Base-by-base conservation (phyloP, 108 stramenopile genomes). In the Cyclotella cryptica region DNA sequence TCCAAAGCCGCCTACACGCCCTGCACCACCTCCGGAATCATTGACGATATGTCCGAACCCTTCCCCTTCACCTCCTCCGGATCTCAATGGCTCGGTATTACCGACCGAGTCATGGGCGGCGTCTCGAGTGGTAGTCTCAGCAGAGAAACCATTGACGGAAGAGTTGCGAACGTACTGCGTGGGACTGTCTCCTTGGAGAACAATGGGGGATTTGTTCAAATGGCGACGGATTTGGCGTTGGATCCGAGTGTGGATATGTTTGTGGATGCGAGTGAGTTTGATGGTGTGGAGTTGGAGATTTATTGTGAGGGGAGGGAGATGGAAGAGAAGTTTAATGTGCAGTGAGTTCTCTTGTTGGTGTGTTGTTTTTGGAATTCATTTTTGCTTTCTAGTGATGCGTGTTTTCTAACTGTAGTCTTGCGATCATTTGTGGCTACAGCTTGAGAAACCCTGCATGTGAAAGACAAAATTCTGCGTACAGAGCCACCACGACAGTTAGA, bases 201-300 rank as follows among this genome's bases (percentile, higher is more conserved):
- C 44, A 82, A 89, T 73, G 90, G 89, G 0, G 93, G 90, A 14
- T 93, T 93, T 70, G 67, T 93, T 30, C 93, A 93, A 73, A 93
- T 93, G 93, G 90, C 87, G 12, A 89, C 89, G 6, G 89, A 91
- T 81, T 59, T 93, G 59, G 74, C 88, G 11, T 61, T 77, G 39
- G 87, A 93, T 75, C 88, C 86, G 3, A 39, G 69, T 19, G 71
- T 65, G 27, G 65, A 71, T 40, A 19, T 59, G 28, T 79, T 81
- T 29, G 93, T 93, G 1, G 87, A 93, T 85, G 90, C 87, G 3
- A 83, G 85, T 8, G 58, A 72, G 1, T 93, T 73, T 69, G 88
- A 91, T 69, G 93, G 93, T 19, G 58, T 93, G 29, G 93, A 93
- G 82, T 44, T 91, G 45, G 90, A 93, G 41, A 83, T 91, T 12